Conservation (phyloP, 495 filamentous ascomycete genomes). For the Lasiosphaeria hispida region DNA sequence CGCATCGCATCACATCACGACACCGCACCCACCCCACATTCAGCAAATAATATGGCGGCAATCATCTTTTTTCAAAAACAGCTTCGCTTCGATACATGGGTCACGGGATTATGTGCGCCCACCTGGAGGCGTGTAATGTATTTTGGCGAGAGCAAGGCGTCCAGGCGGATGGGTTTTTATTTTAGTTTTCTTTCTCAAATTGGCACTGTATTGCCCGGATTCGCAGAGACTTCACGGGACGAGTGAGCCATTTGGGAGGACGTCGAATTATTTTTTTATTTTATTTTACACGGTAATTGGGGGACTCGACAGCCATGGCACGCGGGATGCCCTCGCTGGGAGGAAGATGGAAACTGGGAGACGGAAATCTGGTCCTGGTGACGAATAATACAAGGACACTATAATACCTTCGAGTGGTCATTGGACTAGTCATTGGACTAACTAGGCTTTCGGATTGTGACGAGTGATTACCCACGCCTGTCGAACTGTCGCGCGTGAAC, state of each 20-base stretch:
- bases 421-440: no score
- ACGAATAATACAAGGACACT: no score
- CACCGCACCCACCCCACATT: background rate
- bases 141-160: slow-evolving; percentile 9
- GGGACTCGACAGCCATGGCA: background rate
- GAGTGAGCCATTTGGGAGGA: background rate
- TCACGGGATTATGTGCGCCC: background rate
- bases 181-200: background rate
- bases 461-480: background rate
- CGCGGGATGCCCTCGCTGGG: no score
- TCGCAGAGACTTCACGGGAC: background rate
- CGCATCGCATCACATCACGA: background rate
- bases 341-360: no score
- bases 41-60: no score
- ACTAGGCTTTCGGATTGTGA: no score
- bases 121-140: slow-evolving; percentile 4
- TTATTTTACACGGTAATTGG: background rate
- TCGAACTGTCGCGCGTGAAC: background rate
- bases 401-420: no score
- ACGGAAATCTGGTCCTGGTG: no score
- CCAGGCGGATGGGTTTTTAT: background rate
- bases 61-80: no score
- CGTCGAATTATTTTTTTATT: background rate
- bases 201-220: no score
- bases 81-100: no score